phyloP scores from a whole-genome alignment of 805 yeast genomes.

The Torulaspora delbrueckii region DNA sequence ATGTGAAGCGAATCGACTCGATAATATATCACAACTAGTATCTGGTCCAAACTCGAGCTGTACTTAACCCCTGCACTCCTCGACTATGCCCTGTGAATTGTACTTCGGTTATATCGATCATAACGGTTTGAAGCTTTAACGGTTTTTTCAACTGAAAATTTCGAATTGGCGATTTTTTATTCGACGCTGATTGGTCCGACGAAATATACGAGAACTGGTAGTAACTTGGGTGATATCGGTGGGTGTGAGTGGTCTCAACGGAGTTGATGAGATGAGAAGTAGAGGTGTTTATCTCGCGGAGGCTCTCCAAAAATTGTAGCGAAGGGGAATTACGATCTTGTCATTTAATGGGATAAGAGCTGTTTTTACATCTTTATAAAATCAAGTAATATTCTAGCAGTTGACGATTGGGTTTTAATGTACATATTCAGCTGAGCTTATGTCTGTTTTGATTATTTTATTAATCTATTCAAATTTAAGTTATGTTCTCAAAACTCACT shows the following conservation, averaged over 20 bases:
- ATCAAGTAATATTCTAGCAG: too few relatives aligned
- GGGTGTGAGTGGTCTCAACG: not conserved
- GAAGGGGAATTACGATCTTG: too few relatives aligned
- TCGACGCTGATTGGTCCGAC: conserved; percentile 1
- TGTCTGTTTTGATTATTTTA: too few relatives aligned
- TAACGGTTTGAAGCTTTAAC: conserved; percentile 5
- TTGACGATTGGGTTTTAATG: not conserved
- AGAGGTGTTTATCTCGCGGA: not conserved
- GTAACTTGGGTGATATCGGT: not conserved
- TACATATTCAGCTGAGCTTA: too few relatives aligned
- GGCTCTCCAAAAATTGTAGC: too few relatives aligned
- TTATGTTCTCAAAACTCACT: not conserved
- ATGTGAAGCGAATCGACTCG: not conserved
- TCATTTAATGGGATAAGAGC: too few relatives aligned
- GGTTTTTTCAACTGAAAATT: not conserved
- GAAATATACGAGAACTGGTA: not conserved
- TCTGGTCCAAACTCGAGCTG: not conserved
- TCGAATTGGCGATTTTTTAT: not conserved
- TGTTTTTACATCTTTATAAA: too few relatives aligned
- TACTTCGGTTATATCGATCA: conserved; percentile 6
- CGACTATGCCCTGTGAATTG: not conserved
- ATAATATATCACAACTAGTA: conserved; percentile 1
- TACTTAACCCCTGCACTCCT: conserved; percentile 5
- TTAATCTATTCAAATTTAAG: not conserved
- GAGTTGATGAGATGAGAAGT: not conserved